Base-by-base conservation (phyloP, 345 rosid species). In the Gossypioides kirkii region DNA sequence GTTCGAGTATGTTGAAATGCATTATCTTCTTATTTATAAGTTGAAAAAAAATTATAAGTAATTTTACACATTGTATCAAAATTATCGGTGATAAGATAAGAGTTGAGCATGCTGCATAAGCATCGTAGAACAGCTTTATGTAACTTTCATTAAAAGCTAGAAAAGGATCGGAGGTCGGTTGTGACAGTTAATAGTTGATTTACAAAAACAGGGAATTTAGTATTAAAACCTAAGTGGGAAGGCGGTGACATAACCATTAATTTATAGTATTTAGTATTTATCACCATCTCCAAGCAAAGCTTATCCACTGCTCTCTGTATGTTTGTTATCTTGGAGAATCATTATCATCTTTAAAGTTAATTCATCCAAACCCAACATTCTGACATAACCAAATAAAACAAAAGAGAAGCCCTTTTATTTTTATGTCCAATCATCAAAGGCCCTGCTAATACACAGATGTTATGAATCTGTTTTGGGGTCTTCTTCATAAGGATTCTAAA, bases 111-210 rank as follows among this genome's bases (percentile, higher is more conserved):
- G 26, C 38, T 70, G 60, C 63, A 17, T 28, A n/a, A 56, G 25
- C 64, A 61, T 18, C 41, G 55, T 14, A 62, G 18, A 36, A 46
- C 23, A 59, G 38, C 73, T 32, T 75, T 72, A 73, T 65, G 75
- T 76, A 62, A 62, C 71, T 74, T 42, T 69, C 76, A 56, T 23
- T 32, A 52, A 69, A 70, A 71, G 7, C 36, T 20, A 60, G 22
- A 65, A 68, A 79, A 64, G 25, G 71, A 59, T 61, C 49, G 73
- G 75, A 80, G 77, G 66, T 81, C 81, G 76, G 70, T 69, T 71
- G 58, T 72, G 46, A 68, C 76, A 38, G 81, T 81, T 72, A 49
- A 50, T 53, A 45, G 74, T 74, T 76, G 67, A 45, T 71, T 73
- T 73, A 45, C 28, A 70, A 20, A 55, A 66, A 10, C 28, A 17